Evolutionary conservation across 108 stramenopile species (phyloP).

Genomic region (Conticribra guillardii): DNA sequence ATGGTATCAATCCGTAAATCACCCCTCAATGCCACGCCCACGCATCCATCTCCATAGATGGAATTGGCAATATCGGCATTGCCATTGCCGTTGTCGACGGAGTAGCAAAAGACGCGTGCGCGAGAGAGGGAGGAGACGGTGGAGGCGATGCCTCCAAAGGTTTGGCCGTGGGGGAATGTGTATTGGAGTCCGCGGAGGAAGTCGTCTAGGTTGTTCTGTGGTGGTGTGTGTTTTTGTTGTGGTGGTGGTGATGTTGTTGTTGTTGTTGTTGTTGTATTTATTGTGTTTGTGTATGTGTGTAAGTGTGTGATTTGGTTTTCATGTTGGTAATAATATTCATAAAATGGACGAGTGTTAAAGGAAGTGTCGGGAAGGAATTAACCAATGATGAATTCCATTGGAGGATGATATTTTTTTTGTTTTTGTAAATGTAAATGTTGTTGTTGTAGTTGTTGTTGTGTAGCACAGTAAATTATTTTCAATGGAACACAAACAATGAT

Average conservation of each 20-base stretch:
- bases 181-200: slow-evolving; percentile 55
- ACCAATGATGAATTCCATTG: too few species aligned
- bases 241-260: background rate
- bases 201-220: slow-evolving; percentile 65
- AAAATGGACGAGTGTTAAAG: background rate
- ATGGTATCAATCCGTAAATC: slow-evolving; percentile 71
- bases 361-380: background rate
- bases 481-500: too few species aligned
- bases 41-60: slow-evolving; percentile 74
- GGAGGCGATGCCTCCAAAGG: slow-evolving; percentile 82
- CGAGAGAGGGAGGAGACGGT: slow-evolving; percentile 74
- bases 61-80: background rate
- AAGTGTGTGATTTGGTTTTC: too few species aligned
- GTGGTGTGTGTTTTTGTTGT: background rate
- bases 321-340: too few species aligned
- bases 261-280: background rate
- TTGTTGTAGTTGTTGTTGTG: too few species aligned
- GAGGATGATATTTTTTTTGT: too few species aligned
- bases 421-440: too few species aligned
- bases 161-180: slow-evolving; percentile 42
- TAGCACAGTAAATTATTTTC: too few species aligned
- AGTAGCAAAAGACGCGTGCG: slow-evolving; percentile 72
- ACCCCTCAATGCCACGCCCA: slow-evolving; percentile 72
- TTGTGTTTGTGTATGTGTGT: background rate
- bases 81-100: slow-evolving; percentile 5